Percentiles rank a stretch among this genome's conserved stretches.
Conservation (phyloP, 2,329 filamentous ascomycete genomes). For the Sporothrix phasma region DNA sequence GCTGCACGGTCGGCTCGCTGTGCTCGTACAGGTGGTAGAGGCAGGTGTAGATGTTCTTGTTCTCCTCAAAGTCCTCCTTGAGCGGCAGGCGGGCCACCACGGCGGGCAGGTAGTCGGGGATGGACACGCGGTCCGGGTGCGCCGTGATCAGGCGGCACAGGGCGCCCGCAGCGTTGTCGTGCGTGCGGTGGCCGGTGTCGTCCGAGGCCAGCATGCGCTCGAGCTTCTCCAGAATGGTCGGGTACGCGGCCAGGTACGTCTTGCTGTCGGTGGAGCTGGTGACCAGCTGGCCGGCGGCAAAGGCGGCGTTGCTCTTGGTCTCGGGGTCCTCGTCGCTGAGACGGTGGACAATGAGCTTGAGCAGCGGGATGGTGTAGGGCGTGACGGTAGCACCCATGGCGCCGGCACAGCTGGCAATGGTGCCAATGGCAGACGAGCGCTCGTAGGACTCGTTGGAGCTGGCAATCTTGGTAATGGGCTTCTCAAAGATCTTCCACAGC, state of each 20-base stretch:
- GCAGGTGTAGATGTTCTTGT: slow-evolving; percentile 85
- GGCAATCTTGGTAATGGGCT: slow-evolving; percentile 78
- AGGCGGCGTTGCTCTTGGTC: slow-evolving; percentile 91
- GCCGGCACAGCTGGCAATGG: slow-evolving; percentile 81
- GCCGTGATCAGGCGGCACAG: slow-evolving; percentile 85
- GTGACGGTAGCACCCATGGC: slow-evolving; percentile 76
- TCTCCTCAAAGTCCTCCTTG: slow-evolving; percentile 92
- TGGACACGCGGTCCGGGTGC: slow-evolving; percentile 72
- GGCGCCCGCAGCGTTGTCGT: slow-evolving; percentile 90
- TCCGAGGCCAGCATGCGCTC: slow-evolving; percentile 72
- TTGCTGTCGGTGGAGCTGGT: slow-evolving; percentile 66
- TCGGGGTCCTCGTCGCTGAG: slow-evolving; percentile 82
- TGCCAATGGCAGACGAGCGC: slow-evolving; percentile 81
- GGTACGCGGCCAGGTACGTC: slow-evolving; percentile 65
- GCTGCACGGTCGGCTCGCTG: slow-evolving; percentile 58
- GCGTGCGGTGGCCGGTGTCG: slow-evolving; percentile 57
- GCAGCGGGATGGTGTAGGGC: slow-evolving; percentile 64
- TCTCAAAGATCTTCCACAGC: slow-evolving; percentile 93
- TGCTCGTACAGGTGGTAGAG: slow-evolving; percentile 74
- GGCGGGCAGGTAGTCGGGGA: slow-evolving; percentile 70
- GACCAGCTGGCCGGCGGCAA: slow-evolving; percentile 77
- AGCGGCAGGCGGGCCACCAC: slow-evolving; percentile 73
- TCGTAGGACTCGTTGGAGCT: slow-evolving; percentile 79
- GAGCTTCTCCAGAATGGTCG: slow-evolving; percentile 70
- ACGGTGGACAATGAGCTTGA: slow-evolving; percentile 75